Conservation (phyloP, 805 yeast genomes). For the Myxozyma kluyveri region DNA sequence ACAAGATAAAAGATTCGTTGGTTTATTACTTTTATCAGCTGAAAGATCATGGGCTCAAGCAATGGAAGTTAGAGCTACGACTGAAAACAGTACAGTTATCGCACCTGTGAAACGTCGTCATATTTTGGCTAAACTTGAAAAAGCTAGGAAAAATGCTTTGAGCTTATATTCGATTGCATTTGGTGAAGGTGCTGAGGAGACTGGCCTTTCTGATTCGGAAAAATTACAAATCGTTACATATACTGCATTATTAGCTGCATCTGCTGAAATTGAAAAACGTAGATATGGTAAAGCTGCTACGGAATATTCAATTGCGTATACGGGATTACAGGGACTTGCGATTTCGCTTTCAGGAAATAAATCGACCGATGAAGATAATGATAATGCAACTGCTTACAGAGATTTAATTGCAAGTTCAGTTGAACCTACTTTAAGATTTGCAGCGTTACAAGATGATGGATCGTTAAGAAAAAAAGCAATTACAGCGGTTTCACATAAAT, state of each 20-base stretch:
- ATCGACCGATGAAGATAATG: conserved; percentile 20
- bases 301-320: conserved; percentile 58
- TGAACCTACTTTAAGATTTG: conserved; percentile 64
- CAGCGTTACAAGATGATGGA: conserved; percentile 9
- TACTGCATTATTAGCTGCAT: conserved; percentile 52
- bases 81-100: conserved; percentile 14
- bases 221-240: conserved; percentile 33
- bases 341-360: conserved; percentile 31
- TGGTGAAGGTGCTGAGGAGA: conserved; percentile 2
- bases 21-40: conserved; percentile 59
- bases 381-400: conserved; percentile 42
- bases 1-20: conserved; percentile 52
- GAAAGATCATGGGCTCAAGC: conserved; percentile 77
- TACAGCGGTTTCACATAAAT: conserved; percentile 48
- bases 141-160: conserved; percentile 44
- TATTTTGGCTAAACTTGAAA: conserved; percentile 64
- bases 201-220: conserved; percentile 28
- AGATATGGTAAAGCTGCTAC: conserved; percentile 55
- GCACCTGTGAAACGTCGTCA: conserved; percentile 47
- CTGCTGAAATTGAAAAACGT: conserved; percentile 50
- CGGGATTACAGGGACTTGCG: conserved; percentile 56
- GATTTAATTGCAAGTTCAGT: conserved; percentile 58
- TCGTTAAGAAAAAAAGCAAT: conserved; percentile 46
- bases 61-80: conserved; percentile 52
- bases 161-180: conserved; percentile 1